These are phyloP conservation scores for Amauroascus niger DNA, from an alignment of 2,329 filamentous ascomycete genomes.

Conservation along the genomic window DNA sequence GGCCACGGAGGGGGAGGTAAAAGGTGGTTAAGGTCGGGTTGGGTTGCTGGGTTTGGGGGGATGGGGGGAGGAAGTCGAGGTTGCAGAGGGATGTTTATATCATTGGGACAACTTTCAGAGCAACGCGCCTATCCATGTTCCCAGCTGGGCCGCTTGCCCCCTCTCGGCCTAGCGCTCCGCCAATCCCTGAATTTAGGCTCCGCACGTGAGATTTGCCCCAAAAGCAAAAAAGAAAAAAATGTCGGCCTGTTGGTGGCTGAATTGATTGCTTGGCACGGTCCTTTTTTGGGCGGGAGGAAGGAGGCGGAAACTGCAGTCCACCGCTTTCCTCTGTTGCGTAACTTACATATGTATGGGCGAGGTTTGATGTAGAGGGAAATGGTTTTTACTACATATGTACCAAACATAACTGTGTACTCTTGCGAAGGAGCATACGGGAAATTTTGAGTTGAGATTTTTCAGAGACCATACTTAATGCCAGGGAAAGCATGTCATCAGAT, in stretches of 20 bases:
- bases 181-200: slow-evolving; percentile 2
- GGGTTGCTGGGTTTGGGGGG: slow-evolving; percentile 2
- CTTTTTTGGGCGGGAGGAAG: neutral
- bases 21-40: neutral
- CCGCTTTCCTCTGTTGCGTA: too few species aligned
- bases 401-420: too few species aligned
- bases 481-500: neutral
- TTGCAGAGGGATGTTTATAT: slow-evolving; percentile 41
- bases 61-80: slow-evolving; percentile 26
- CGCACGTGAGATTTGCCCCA: slow-evolving; percentile 17
- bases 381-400: too few species aligned
- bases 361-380: too few species aligned
- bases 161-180: slow-evolving; percentile 21
- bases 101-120: slow-evolving; percentile 32
- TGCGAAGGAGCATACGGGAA: too few species aligned
- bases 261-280: neutral
- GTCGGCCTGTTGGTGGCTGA: slow-evolving; percentile 2
- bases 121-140: slow-evolving; percentile 36
- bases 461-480: too few species aligned
- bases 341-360: too few species aligned
- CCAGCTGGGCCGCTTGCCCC: slow-evolving; percentile 25
- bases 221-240: neutral
- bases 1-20: neutral
- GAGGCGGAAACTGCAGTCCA: too few species aligned
- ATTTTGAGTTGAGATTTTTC: too few species aligned